Evolutionary conservation across 1,284 basidiomycete genomes (phyloP).

Genomic region (Puccinia hordei): DNA sequence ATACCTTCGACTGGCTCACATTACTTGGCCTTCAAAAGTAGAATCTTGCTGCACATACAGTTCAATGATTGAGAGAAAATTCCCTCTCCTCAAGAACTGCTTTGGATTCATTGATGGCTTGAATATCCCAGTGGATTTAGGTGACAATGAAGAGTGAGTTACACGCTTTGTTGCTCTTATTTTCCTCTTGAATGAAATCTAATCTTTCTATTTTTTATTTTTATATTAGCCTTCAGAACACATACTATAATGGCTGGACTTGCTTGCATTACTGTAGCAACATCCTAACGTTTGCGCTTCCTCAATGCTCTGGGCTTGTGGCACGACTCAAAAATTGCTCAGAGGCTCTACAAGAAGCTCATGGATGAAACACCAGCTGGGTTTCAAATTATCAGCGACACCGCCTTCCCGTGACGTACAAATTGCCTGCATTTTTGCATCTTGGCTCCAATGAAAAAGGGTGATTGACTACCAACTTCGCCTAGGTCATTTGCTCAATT

Average conservation of each 20-base stretch:
- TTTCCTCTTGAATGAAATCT: neutral
- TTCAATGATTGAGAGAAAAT: neutral
- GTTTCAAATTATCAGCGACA: neutral
- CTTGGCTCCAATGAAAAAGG: neutral
- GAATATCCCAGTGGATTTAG: neutral
- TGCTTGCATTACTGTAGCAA: neutral
- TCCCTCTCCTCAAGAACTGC: neutral
- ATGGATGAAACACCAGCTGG: neutral
- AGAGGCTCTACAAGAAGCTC: neutral
- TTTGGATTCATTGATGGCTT: slow-evolving; percentile 14
- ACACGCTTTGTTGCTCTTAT: neutral
- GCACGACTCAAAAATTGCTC: neutral
- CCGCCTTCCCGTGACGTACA: neutral
- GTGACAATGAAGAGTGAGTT: slow-evolving; percentile 14
- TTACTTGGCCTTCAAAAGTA: no score
- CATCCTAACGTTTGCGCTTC: neutral
- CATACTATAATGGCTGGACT: neutral
- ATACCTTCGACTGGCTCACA: no score
- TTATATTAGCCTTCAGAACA: neutral
- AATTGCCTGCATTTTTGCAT: neutral
- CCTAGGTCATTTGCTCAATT: neutral
- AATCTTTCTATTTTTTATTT: neutral
- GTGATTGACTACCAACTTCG: neutral
- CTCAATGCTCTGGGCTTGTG: neutral
- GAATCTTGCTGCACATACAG: neutral